Conservation (phyloP, 2,329 filamentous ascomycete species). For the Diaporthe ilicicola region DNA sequence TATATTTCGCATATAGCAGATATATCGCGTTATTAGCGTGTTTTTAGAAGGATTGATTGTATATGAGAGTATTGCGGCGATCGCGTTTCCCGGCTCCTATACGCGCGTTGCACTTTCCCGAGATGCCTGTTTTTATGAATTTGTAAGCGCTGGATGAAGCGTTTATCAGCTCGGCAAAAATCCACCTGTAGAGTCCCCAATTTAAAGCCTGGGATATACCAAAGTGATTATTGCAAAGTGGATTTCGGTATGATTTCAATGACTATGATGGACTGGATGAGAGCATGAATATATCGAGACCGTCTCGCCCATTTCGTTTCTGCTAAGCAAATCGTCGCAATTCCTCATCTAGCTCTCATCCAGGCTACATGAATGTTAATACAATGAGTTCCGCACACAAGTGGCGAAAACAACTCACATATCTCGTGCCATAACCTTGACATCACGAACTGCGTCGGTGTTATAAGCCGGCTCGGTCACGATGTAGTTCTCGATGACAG, state of each 20-base stretch:
- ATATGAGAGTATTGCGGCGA: no score
- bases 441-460: neutral
- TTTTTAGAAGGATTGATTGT: no score
- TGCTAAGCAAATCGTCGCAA: no score
- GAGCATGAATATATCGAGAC: neutral
- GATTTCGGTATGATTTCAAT: neutral
- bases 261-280: neutral
- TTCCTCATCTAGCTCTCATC: neutral
- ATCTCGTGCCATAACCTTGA: neutral
- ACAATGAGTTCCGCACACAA: no score
- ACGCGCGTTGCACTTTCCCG: neutral
- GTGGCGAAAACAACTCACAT: neutral
- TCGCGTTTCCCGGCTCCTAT: neutral
- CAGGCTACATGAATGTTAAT: neutral
- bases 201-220: neutral
- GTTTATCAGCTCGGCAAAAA: neutral
- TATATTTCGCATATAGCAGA: no score
- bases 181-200: neutral
- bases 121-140: neutral
- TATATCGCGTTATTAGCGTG: no score
- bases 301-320: neutral
- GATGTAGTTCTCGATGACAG: conserved; percentile 34
- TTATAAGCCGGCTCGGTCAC: conserved; percentile 20
- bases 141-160: neutral
- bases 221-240: neutral